These are phyloP conservation scores for Climacium dendroides DNA, from an alignment of 225 moss, liverwort and hornwort species.

Conservation along the genomic window DNA sequence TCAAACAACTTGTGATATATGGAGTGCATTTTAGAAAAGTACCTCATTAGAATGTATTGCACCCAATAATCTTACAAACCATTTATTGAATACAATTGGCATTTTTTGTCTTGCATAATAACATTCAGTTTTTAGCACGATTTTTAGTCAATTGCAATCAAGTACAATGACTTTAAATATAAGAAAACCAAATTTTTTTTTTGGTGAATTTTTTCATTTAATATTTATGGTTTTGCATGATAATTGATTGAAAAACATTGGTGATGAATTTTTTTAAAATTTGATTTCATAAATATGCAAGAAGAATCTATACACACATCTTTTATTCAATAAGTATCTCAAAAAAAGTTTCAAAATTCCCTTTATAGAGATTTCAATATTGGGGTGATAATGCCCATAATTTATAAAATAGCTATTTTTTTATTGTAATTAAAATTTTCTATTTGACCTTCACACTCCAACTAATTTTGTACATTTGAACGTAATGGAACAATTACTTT, in stretches of 20 bases:
- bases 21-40: background rate
- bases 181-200: accelerated
- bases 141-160: background rate
- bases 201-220: background rate
- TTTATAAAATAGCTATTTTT: background rate
- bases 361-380: background rate
- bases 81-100: background rate
- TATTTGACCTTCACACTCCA: accelerated
- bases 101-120: background rate
- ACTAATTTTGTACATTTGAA: background rate
- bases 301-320: background rate
- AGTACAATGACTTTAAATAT: background rate
- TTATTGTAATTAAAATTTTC: background rate
- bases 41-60: background rate
- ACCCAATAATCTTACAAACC: background rate
- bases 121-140: background rate
- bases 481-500: background rate
- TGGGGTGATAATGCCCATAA: accelerated
- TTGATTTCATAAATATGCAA: accelerated
- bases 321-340: background rate
- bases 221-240: background rate
- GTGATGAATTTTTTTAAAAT: background rate
- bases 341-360: background rate
- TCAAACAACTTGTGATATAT: background rate
- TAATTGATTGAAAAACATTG: background rate